Base-by-base conservation (phyloP, 2,329 filamentous ascomycete genomes). In the Tolypocladium album region DNA sequence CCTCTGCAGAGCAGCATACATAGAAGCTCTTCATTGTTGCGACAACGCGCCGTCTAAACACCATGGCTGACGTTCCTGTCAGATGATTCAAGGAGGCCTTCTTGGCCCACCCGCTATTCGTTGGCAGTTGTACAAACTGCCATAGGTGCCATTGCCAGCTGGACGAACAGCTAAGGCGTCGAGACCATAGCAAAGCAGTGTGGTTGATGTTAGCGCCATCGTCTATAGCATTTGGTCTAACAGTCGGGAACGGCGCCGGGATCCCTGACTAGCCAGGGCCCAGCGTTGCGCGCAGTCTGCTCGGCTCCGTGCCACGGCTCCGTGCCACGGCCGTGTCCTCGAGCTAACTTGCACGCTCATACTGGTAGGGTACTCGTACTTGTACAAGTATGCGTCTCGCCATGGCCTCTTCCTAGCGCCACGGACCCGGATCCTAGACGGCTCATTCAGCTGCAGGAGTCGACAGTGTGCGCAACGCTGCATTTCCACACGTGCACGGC, bases 241-340 rank as follows among this genome's bases (percentile, higher is more conserved):
- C 45, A 8, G 45, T 24, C 58, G 58, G 52, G 50, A 45, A 43
- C 39, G 58, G 52, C 52, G 52, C 52, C 15, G 40, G 39, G 52
- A 59, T 59, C 58, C 47, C 58, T 56, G 58, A 34, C 40, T 56
- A 59, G 58, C 27, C 11, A 27, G 27, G 42, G n/a, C 22, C 22
- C 24, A 24, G 22, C 4, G 45, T 9, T 31, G 45, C 27, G 45
- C 2, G 13, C 13, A 40, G 15, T 40, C 39, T 40, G 39, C 17
- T 40, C 36, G 36, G 40, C 40, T n/a, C 40, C 20, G 40, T n/a
- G 15, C 20, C 6, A 11, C 40, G 43, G 43, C 43, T 47, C 43
- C 43, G 43, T 31, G 45, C 45, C 15, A 31, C 45, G 45, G 11
- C 24, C 45, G 45, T 50, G 17, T 15, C 45, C 13, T 50, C 24